Base-by-base conservation (phyloP, 768 basidiomycete species). In the Termitomyces titanicus region DNA sequence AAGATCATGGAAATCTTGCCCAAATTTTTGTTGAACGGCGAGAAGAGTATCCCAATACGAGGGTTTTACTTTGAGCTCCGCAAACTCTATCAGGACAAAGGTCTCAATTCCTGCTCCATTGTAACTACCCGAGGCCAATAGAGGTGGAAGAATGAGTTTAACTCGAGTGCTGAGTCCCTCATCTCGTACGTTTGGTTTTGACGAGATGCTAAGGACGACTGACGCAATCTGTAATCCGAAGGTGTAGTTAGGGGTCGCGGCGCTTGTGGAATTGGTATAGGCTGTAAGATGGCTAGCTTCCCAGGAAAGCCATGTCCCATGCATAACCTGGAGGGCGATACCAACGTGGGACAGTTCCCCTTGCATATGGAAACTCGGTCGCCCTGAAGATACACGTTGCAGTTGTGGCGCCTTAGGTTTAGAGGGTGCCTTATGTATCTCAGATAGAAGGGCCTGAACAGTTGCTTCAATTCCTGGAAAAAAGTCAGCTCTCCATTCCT, bases 241-340 rank as follows among this genome's bases (percentile, higher is more conserved):
- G 3, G 74, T 68, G 51, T 75, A 72, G 9, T 63, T 65, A 44
- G 66, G 57, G 40, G 69, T 73, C 9, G 72, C 68, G 31, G 64
- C 58, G 17, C 65, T 64, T 27, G 64, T 52, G 15, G 75, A 78
- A 40, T 78, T 74, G 27, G 79, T 38, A 61, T 83, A 84, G 2
- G 68, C 69, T 8, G 82, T 68, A 0, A 74, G 77, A 48, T 83
- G 72, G 53, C 79, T 73, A 20, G 84, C 70, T 54, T 85, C 80
- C 88, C 86, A 92, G 8, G 88, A 85, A 31, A 93, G 69, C 91
- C 91, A 94, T 1, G 90, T 93, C 18, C 89, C 90, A 57, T 86
- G 89, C 87, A 93, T 91, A 38, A 93, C 84, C 62, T 92, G 91
- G 6, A 94, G 77, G 3, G 82, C 81, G 9, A 91, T 73, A 24